A percentile compares a stretch with the other conserved stretches of the same genome.
Conservation (phyloP, 106 monocot genomes). For the Dendrobium nobile region DNA sequence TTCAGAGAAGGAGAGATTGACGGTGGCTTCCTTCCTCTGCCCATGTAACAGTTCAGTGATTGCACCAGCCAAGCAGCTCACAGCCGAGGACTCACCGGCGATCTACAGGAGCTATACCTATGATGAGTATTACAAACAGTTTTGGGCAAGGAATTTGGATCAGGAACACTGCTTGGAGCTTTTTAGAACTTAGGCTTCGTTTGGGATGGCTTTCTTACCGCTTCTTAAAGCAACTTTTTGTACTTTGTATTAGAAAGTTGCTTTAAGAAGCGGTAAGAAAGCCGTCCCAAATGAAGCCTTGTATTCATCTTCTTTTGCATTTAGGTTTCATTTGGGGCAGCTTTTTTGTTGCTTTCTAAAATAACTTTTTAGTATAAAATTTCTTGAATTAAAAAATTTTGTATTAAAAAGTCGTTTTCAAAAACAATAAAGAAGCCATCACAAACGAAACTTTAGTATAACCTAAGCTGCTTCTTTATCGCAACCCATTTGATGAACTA, state of each 20-base stretch:
- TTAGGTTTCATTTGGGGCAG: not conserved
- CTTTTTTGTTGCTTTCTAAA: too few relatives aligned
- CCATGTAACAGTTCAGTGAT: slow-evolving; percentile 59
- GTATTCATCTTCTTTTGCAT: not conserved
- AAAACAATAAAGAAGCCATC: too few relatives aligned
- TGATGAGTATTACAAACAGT: slow-evolving; percentile 78
- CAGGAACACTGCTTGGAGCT: slow-evolving; percentile 89
- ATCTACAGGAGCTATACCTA: slow-evolving; percentile 73
- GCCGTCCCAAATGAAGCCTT: not conserved
- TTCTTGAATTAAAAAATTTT: too few relatives aligned
- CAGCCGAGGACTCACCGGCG: slow-evolving; percentile 21
- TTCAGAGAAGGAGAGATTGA: slow-evolving; percentile 46
- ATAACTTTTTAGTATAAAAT: too few relatives aligned
- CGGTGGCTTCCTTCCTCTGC: slow-evolving; percentile 82
- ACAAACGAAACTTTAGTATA: too few relatives aligned
- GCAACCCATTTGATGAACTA: too few relatives aligned
- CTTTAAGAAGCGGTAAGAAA: too few relatives aligned
- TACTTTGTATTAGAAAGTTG: too few relatives aligned
- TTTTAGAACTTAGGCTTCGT: slow-evolving; percentile 29
- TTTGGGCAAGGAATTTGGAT: slow-evolving; percentile 90
- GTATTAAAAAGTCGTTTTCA: too few relatives aligned
- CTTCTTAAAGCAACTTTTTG: too few relatives aligned
- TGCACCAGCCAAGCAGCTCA: slow-evolving; percentile 51
- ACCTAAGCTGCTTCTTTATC: too few relatives aligned
- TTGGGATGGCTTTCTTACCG: too few relatives aligned